Percentiles rank a stretch among this genome's conserved stretches.
phyloP scores from a whole-genome alignment of 2,329 filamentous ascomycete genomes.

The Stemphylium vesicarium region DNA sequence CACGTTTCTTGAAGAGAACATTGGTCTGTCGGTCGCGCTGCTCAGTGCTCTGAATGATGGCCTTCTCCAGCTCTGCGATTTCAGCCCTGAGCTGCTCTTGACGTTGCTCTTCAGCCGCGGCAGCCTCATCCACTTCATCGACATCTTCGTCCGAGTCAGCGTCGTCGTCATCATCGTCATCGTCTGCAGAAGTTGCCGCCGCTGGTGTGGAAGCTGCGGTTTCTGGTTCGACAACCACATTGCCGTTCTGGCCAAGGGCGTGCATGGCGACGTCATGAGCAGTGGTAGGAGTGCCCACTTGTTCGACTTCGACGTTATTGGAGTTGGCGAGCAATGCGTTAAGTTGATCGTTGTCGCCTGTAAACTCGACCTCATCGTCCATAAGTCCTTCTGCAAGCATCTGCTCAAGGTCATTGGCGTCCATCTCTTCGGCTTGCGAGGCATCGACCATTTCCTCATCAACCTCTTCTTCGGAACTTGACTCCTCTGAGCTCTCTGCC shows the following conservation, averaged over 20 bases:
- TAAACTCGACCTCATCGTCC: slow-evolving; percentile 43
- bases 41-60: slow-evolving; percentile 53
- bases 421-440: slow-evolving; percentile 45
- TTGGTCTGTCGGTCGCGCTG: slow-evolving; percentile 55
- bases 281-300: slow-evolving; percentile 44
- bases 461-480: slow-evolving; percentile 46
- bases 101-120: slow-evolving; percentile 54
- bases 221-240: slow-evolving; percentile 38
- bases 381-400: slow-evolving; percentile 46
- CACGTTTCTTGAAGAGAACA: slow-evolving; percentile 57
- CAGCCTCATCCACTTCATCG: slow-evolving; percentile 57
- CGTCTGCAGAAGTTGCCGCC: slow-evolving; percentile 47
- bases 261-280: slow-evolving; percentile 48
- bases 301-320: slow-evolving; percentile 38
- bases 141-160: slow-evolving; percentile 52
- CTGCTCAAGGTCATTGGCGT: slow-evolving; percentile 47
- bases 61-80: slow-evolving; percentile 61
- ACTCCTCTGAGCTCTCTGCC: slow-evolving; percentile 53
- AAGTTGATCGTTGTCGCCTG: slow-evolving; percentile 38
- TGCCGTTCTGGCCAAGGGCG: slow-evolving; percentile 38
- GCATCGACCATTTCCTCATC: slow-evolving; percentile 53
- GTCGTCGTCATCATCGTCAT: slow-evolving; percentile 53
- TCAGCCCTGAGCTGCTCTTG: slow-evolving; percentile 58
- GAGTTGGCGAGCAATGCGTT: slow-evolving; percentile 37
- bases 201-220: slow-evolving; percentile 41